A percentile compares a stretch with the other conserved stretches of the same genome.
phyloP scores from a whole-genome alignment of 225 moss, liverwort and hornwort species.

The Pleurozium schreberi region DNA sequence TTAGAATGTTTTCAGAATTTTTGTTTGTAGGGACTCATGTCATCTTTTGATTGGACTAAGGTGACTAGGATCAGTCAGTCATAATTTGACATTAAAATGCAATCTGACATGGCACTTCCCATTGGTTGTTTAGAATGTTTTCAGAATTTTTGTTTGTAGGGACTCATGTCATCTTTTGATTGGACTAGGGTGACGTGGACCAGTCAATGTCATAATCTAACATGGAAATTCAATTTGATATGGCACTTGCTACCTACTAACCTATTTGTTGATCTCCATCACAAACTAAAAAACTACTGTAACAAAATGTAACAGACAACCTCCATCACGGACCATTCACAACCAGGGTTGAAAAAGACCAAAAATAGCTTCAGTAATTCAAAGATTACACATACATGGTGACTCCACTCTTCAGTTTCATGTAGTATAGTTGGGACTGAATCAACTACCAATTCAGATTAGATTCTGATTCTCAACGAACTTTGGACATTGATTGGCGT shows the following conservation, averaged over 20 bases:
- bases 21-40: not conserved
- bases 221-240: not conserved
- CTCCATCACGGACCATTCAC: not conserved
- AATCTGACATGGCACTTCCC: not conserved
- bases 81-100: not conserved
- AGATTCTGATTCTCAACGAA: not conserved
- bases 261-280: not conserved
- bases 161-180: not conserved
- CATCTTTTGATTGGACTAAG: not conserved
- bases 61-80: not conserved
- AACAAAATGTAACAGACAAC: not conserved
- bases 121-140: not conserved
- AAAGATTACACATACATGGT: not conserved
- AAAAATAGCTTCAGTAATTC: too few relatives aligned
- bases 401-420: not conserved
- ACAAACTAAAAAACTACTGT: not conserved
- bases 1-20: not conserved
- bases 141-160: not conserved
- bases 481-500: not conserved
- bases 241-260: not conserved
- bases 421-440: not conserved
- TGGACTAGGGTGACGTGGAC: not conserved
- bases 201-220: not conserved
- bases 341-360: not conserved
- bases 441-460: not conserved